These are phyloP conservation scores for Massarina eburnea DNA, from an alignment of 2,329 filamentous ascomycete species.

Conservation along the genomic window DNA sequence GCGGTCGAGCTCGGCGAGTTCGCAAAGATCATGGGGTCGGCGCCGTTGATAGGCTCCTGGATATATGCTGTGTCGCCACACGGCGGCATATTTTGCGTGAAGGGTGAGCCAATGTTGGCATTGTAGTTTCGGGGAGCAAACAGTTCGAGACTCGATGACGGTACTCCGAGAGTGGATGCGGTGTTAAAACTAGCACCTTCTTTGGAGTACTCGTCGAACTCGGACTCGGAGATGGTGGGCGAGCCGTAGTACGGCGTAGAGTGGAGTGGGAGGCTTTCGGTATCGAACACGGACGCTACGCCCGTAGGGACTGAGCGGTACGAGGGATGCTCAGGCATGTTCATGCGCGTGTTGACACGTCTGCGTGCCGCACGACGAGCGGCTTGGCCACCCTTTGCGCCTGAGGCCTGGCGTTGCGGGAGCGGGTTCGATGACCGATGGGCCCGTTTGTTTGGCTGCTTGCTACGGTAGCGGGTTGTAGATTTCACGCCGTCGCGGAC, in stretches of 20 bases:
- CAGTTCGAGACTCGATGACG: no score
- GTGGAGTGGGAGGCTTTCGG: slow-evolving; percentile 5
- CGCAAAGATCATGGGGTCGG: slow-evolving; percentile 24
- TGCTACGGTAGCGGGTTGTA: slow-evolving; percentile 65
- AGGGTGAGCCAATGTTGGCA: slow-evolving; percentile 11
- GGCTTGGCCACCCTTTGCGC: slow-evolving; percentile 49
- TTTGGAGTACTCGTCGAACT: slow-evolving; percentile 16
- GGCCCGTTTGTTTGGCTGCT: slow-evolving; percentile 48
- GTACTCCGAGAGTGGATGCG: no score
- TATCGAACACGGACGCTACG: neutral
- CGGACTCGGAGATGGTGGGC: slow-evolving; percentile 16
- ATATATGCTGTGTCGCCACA: slow-evolving; percentile 18
- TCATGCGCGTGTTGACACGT: slow-evolving; percentile 22
- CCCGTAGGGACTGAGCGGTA: slow-evolving; percentile 16
- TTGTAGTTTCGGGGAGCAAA: no score
- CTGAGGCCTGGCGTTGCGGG: slow-evolving; percentile 47
- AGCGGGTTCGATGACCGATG: slow-evolving; percentile 29
- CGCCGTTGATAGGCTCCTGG: slow-evolving; percentile 16
- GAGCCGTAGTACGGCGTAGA: slow-evolving; percentile 20
- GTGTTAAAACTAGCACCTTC: slow-evolving; percentile 8
- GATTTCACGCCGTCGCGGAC: slow-evolving; percentile 74
- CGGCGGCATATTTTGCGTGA: slow-evolving; percentile 9
- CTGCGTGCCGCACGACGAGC: slow-evolving; percentile 34
- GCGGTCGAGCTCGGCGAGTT: slow-evolving; percentile 19
- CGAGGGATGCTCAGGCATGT: no score